phyloP scores from a whole-genome alignment of 2,329 filamentous ascomycete species.

The Bertia moriformis region DNA sequence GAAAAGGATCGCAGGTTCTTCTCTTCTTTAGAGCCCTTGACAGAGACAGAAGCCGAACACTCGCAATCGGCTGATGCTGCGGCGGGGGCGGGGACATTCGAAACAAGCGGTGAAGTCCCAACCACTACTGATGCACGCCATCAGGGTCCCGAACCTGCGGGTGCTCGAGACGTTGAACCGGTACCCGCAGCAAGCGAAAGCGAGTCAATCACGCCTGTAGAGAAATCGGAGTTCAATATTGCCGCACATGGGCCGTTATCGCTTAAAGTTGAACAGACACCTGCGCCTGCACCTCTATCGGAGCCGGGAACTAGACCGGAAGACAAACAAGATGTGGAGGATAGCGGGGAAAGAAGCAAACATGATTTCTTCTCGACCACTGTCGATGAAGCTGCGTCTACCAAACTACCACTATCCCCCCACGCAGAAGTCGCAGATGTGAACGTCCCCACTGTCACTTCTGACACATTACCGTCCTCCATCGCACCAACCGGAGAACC shows the following conservation, averaged over 20 bases:
- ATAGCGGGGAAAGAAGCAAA: constrained; percentile 1
- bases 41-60: background rate
- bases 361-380: too few relatives aligned
- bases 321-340: background rate
- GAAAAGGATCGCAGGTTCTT: background rate
- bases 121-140: background rate
- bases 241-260: too few relatives aligned
- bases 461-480: background rate
- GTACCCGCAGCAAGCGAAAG: background rate
- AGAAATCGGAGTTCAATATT: background rate
- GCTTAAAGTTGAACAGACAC: background rate
- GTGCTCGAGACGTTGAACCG: background rate
- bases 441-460: background rate
- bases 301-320: background rate
- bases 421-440: background rate
- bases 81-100: background rate
- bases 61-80: background rate
- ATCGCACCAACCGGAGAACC: background rate
- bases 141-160: too few relatives aligned
- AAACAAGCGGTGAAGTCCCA: background rate
- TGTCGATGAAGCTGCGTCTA: too few relatives aligned
- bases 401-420: too few relatives aligned
- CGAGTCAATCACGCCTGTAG: background rate
- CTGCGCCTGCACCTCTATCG: background rate
- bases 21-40: background rate